Percentiles rank a stretch among this genome's conserved stretches.
Conservation (phyloP, 108 stramenopile species). For the Nitzschia sp. region DNA sequence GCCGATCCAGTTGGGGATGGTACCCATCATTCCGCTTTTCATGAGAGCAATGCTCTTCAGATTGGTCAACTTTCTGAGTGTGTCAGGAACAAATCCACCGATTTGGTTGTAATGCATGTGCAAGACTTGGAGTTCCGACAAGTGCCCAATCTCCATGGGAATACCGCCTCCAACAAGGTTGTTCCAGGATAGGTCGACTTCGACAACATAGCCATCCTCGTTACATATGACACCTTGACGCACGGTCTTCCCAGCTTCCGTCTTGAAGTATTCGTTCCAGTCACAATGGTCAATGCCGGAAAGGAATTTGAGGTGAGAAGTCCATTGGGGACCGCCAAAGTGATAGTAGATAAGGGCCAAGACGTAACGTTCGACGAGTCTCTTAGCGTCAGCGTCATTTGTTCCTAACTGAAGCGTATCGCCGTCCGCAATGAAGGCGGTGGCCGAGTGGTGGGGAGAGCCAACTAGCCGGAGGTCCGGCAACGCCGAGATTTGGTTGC, state of each 20-base stretch:
- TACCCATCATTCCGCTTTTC: constrained; percentile 13
- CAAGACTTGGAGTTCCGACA: constrained; percentile 18
- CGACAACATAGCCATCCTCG: constrained; percentile 4
- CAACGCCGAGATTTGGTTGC: constrained; percentile 1
- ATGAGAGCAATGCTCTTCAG: constrained; percentile 12
- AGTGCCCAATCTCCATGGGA: constrained; percentile 14
- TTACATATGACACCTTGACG: constrained; percentile 16
- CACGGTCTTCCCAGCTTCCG: not conserved
- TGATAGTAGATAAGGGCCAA: constrained; percentile 31
- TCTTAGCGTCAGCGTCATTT: not conserved
- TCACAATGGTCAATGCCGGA: constrained; percentile 14
- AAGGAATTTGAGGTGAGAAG: constrained; percentile 13
- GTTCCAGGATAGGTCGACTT: constrained; percentile 28
- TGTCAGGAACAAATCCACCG: constrained; percentile 11
- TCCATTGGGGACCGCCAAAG: constrained; percentile 25
- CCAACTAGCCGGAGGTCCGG: not conserved
- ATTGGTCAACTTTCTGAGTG: not conserved
- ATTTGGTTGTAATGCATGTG: constrained; percentile 23
- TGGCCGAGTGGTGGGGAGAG: constrained; percentile 7
- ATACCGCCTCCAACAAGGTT: constrained; percentile 11
- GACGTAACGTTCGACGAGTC: constrained; percentile 27
- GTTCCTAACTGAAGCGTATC: constrained; percentile 7
- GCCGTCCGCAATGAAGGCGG: constrained; percentile 13
- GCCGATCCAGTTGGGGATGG: constrained; percentile 15
- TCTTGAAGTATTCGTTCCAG: constrained; percentile 4